phyloP scores from a whole-genome alignment of 164 flowering plant species.

The Berberis vulgaris region DNA sequence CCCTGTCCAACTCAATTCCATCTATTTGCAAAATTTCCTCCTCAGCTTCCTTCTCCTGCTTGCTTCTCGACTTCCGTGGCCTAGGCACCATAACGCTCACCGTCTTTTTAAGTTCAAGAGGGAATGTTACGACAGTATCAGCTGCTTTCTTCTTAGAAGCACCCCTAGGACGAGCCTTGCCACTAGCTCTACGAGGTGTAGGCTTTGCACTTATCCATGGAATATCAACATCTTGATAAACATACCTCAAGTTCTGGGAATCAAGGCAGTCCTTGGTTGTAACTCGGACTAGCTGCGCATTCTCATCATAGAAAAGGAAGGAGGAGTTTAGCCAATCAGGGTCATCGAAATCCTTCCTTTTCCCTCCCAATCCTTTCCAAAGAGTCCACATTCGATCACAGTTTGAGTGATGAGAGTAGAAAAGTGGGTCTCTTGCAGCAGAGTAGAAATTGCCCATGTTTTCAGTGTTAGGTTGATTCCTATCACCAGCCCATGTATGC shows the following conservation, averaged over 20 bases:
- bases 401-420: constrained; percentile 22
- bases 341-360: background rate
- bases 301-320: background rate
- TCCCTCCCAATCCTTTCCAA: constrained; percentile 7
- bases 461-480: constrained; percentile 11
- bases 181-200: constrained; percentile 4
- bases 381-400: constrained; percentile 21
- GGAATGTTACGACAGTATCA: constrained; percentile 2
- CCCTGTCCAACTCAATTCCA: constrained; percentile 11
- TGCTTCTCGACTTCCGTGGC: constrained; percentile 17
- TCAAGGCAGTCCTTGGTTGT: constrained; percentile 24
- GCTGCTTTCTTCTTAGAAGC: background rate
- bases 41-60: constrained; percentile 22
- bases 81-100: constrained; percentile 14
- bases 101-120: constrained; percentile 8
- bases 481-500: constrained; percentile 17
- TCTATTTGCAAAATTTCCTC: constrained; percentile 29
- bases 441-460: constrained; percentile 19
- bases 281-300: background rate
- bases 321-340: background rate
- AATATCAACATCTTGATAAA: constrained; percentile 40
- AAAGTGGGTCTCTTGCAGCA: constrained; percentile 22
- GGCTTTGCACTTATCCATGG: constrained; percentile 43
- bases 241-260: constrained; percentile 27
- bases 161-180: too few relatives aligned